Percentiles rank a stretch among this genome's conserved stretches.
Conservation (phyloP, 805 yeast species). For the Wickerhamiella vanderwaltii region DNA sequence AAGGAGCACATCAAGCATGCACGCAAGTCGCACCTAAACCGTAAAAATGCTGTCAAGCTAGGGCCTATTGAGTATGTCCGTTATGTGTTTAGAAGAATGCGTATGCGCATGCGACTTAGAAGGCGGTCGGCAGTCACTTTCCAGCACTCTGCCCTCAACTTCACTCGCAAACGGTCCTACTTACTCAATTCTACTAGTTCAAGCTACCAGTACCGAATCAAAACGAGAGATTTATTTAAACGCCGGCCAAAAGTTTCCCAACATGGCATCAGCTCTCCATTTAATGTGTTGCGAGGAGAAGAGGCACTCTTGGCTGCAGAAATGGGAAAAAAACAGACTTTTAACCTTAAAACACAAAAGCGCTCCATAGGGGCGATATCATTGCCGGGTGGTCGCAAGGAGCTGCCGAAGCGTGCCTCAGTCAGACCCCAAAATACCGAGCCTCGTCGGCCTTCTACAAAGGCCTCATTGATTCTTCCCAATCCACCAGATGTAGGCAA, state of each 20-base stretch:
- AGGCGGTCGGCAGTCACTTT: constrained; percentile 10
- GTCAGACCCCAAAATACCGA: background rate
- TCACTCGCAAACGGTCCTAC: constrained; percentile 18
- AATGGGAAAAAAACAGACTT: constrained; percentile 4
- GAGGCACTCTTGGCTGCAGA: constrained; percentile 4
- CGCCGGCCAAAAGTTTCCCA: background rate
- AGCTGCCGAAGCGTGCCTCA: constrained; percentile 5
- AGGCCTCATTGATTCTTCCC: constrained; percentile 5
- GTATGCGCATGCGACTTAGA: constrained; percentile 7
- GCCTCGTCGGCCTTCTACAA: background rate
- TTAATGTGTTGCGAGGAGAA: constrained; percentile 1
- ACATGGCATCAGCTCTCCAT: constrained; percentile 1
- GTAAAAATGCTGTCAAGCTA: constrained; percentile 14
- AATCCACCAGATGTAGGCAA: constrained; percentile 7
- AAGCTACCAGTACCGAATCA: constrained; percentile 13
- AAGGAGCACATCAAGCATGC: background rate
- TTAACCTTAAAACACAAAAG: constrained; percentile 2
- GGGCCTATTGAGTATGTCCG: constrained; percentile 10
- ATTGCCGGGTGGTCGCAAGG: background rate
- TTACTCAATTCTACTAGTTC: constrained; percentile 20
- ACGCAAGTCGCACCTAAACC: constrained; percentile 9
- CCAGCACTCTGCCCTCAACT: constrained; percentile 9
- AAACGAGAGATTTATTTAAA: constrained; percentile 14
- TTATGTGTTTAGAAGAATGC: background rate
- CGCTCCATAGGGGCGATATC: background rate